Evolutionary conservation across 2,329 filamentous ascomycete genomes (phyloP).

Genomic region (Colletotrichum sp.): DNA sequence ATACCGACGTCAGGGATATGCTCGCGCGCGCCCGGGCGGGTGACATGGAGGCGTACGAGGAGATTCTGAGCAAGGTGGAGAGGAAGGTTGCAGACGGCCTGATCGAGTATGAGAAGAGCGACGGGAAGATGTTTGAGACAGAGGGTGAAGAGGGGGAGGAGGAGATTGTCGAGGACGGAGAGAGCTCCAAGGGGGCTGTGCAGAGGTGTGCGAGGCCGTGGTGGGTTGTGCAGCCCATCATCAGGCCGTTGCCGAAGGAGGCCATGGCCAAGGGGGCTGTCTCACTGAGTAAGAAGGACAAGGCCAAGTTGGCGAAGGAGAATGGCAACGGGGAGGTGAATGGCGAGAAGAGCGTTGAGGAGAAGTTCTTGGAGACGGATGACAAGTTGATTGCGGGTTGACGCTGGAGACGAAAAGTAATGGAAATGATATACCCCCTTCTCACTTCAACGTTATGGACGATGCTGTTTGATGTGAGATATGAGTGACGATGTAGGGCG

Average conservation of each 20-base stretch:
- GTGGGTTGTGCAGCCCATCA: conserved; percentile 90
- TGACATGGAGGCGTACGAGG: conserved; percentile 79
- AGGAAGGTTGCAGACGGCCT: conserved; percentile 74
- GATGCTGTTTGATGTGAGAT: background rate
- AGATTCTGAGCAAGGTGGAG: conserved; percentile 78
- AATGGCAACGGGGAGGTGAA: conserved; percentile 28
- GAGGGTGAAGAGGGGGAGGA: conserved; percentile 26
- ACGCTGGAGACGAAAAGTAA: background rate
- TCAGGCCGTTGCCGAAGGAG: conserved; percentile 86
- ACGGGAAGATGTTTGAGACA: conserved; percentile 53
- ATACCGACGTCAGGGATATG: conserved; percentile 86
- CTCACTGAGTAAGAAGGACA: conserved; percentile 73
- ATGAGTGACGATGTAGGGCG: background rate
- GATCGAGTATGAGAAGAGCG: conserved; percentile 65
- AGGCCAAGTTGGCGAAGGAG: conserved; percentile 46
- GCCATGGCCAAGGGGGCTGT: conserved; percentile 83
- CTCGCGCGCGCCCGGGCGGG: conserved; percentile 72
- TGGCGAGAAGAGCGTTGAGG: conserved; percentile 7
- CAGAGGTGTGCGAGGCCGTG: conserved; percentile 79
- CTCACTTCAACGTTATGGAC: background rate
- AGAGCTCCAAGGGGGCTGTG: conserved; percentile 72
- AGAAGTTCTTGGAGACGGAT: conserved; percentile 18
- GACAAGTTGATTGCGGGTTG: conserved; percentile 22
- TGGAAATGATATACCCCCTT: background rate
- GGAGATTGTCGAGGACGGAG: conserved; percentile 44